Conservation (phyloP, 352 stramenopile species). For the Peronosclerospora sorghi region DNA sequence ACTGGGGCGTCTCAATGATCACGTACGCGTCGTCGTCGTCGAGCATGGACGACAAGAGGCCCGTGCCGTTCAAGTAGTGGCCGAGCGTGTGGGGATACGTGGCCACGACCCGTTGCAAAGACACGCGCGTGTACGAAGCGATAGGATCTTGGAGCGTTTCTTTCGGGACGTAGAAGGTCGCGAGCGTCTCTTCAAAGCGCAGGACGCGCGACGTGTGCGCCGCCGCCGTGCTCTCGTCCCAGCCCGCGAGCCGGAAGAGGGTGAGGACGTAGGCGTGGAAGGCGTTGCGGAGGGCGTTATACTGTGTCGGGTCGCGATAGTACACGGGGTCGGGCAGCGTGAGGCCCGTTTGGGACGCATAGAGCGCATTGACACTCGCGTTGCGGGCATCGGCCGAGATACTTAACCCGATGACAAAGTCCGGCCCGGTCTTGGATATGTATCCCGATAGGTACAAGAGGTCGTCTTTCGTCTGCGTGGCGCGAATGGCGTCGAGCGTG, state of each 20-base stretch:
- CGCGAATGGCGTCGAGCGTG: constrained; percentile 28
- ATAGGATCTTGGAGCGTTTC: constrained; percentile 82
- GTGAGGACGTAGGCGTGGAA: too few species aligned
- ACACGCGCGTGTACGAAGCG: constrained; percentile 86
- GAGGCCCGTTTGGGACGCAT: too few species aligned
- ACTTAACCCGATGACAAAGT: too few species aligned
- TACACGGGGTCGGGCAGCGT: too few species aligned
- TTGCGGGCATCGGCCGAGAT: too few species aligned
- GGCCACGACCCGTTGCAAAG: constrained; percentile 32
- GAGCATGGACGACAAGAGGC: constrained; percentile 17
- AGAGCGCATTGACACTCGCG: too few species aligned
- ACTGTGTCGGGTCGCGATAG: too few species aligned
- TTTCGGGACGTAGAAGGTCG: constrained; percentile 79
- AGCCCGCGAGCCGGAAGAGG: too few species aligned
- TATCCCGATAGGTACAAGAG: constrained; percentile 45
- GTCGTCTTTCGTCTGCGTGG: constrained; percentile 17
- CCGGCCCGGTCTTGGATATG: constrained; percentile 40
- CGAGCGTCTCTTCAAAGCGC: constrained; percentile 84
- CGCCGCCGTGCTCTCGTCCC: too few species aligned
- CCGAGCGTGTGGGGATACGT: constrained; percentile 49
- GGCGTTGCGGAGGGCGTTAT: too few species aligned
- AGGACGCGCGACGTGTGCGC: too few species aligned
- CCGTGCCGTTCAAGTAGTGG: constrained; percentile 39
- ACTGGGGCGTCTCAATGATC: constrained; percentile 49
- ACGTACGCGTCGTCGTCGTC: constrained; percentile 23